Evolutionary conservation across 345 rosid genomes (phyloP).

Genomic region (Hypericum perforatum): DNA sequence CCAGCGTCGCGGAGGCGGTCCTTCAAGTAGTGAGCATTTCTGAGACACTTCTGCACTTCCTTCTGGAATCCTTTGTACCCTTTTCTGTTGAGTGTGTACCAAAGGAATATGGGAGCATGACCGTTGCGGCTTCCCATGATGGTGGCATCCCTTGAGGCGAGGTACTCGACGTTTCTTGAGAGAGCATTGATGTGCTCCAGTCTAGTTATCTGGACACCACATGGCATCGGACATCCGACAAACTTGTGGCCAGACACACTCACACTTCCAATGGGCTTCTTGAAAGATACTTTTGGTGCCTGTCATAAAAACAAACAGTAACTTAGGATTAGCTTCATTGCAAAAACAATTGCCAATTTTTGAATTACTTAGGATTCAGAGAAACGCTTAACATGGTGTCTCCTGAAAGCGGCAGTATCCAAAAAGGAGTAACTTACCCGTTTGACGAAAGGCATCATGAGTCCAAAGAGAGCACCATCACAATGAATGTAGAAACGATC

Average conservation of each 20-base stretch:
- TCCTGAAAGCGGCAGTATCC: too few species aligned
- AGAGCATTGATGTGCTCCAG: slow-evolving; percentile 73
- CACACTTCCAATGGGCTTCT: slow-evolving; percentile 92
- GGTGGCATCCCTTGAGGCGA: slow-evolving; percentile 95
- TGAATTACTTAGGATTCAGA: too few species aligned
- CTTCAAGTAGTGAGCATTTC: slow-evolving; percentile 85
- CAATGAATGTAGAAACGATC: slow-evolving; percentile 92
- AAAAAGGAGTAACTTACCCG: slow-evolving; percentile 42
- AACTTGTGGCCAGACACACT: slow-evolving; percentile 95
- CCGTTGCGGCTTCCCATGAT: slow-evolving; percentile 99
- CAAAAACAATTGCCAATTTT: too few species aligned
- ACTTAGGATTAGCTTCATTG: too few species aligned
- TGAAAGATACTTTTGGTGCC: slow-evolving; percentile 91
- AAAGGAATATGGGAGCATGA: slow-evolving; percentile 91
- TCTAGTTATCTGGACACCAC: slow-evolving; percentile 91
- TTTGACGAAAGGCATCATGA: slow-evolving; percentile 96
- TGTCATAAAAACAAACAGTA: slow-evolving; percentile 18
- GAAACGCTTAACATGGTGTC: too few species aligned
- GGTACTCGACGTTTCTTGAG: slow-evolving; percentile 81
- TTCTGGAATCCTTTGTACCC: slow-evolving; percentile 93
- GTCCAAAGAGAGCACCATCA: slow-evolving; percentile 96
- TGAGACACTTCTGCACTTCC: slow-evolving; percentile 89
- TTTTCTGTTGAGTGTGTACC: slow-evolving; percentile 85
- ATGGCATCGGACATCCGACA: slow-evolving; percentile 97
- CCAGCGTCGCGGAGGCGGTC: slow-evolving; percentile 54